Percentiles rank a stretch among this genome's conserved stretches.
These are phyloP conservation scores for Haplosporangium gracile DNA, from an alignment of 192 early-diverging fungal genomes.

Conservation along the genomic window DNA sequence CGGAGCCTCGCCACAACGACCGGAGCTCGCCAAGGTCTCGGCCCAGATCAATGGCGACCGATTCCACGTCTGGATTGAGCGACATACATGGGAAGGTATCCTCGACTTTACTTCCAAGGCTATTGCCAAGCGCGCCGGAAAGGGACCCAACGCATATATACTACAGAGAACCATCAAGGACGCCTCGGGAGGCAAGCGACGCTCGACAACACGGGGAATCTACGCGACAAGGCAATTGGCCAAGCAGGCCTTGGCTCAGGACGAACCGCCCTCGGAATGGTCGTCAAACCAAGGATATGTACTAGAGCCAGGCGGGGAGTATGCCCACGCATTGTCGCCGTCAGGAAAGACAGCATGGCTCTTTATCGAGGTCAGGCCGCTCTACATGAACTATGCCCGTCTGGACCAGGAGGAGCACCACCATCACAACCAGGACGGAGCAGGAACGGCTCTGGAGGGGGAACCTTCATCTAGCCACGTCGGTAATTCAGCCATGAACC, in stretches of 20 bases:
- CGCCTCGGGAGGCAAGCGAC: constrained; percentile 50
- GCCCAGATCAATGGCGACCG: constrained; percentile 42
- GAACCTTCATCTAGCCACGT: constrained; percentile 10
- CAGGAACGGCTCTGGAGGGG: neutral
- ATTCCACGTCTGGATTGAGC: constrained; percentile 53
- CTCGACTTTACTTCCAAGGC: constrained; percentile 54
- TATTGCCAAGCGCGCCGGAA: constrained; percentile 35
- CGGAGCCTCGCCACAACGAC: constrained; percentile 42
- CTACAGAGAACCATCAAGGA: constrained; percentile 55
- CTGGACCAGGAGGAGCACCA: constrained; percentile 40
- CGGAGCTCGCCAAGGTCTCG: constrained; percentile 44
- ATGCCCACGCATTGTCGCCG: constrained; percentile 48
- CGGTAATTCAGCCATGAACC: constrained; percentile 34
- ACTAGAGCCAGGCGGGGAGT: constrained; percentile 42
- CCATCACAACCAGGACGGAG: constrained; percentile 1
- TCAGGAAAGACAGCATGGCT: constrained; percentile 54
- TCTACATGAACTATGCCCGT: constrained; percentile 44
- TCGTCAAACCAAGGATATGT: constrained; percentile 48
- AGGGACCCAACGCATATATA: constrained; percentile 52
- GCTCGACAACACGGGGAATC: constrained; percentile 47
- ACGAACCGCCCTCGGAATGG: constrained; percentile 45
- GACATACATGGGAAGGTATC: constrained; percentile 44
- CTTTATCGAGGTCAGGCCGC: constrained; percentile 47
- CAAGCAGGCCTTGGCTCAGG: constrained; percentile 41
- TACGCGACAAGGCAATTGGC: constrained; percentile 42